These are phyloP conservation scores for Pythium biforme DNA, from an alignment of 352 stramenopile genomes.

Conservation along the genomic window DNA sequence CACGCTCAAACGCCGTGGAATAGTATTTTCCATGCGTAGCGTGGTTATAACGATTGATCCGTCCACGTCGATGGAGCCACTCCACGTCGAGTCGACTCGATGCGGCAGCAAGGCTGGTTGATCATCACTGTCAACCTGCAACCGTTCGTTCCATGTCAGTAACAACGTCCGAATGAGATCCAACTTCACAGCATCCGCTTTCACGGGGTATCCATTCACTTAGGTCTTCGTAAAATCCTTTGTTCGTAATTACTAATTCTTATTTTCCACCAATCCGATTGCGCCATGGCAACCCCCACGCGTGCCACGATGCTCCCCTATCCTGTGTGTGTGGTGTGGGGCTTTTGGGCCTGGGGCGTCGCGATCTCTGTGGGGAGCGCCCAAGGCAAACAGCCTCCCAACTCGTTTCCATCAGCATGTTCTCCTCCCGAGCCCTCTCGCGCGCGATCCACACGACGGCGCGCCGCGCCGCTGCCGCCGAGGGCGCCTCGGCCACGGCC, in stretches of 20 bases:
- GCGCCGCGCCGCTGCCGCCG: slow-evolving; percentile 46
- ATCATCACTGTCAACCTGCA: no score
- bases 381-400: not conserved
- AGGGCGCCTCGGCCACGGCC: slow-evolving; percentile 44
- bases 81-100: no score
- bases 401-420: slow-evolving; percentile 29
- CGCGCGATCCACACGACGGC: slow-evolving; percentile 66
- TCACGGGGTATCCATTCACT: not conserved
- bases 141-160: no score
- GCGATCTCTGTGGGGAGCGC: not conserved
- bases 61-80: no score
- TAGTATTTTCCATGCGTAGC: no score
- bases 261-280: slow-evolving; percentile 16
- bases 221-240: not conserved
- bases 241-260: slow-evolving; percentile 7
- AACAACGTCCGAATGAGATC: no score
- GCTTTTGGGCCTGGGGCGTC: not conserved
- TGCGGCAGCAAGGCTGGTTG: no score
- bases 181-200: not conserved
- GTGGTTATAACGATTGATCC: no score
- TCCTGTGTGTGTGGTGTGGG: not conserved
- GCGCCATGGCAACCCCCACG: not conserved
- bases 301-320: not conserved
- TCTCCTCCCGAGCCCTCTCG: slow-evolving; percentile 50
- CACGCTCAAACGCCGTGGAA: no score